Base-by-base conservation (phyloP, 176 grass and related monocot species). In the Triticum monococcum region DNA sequence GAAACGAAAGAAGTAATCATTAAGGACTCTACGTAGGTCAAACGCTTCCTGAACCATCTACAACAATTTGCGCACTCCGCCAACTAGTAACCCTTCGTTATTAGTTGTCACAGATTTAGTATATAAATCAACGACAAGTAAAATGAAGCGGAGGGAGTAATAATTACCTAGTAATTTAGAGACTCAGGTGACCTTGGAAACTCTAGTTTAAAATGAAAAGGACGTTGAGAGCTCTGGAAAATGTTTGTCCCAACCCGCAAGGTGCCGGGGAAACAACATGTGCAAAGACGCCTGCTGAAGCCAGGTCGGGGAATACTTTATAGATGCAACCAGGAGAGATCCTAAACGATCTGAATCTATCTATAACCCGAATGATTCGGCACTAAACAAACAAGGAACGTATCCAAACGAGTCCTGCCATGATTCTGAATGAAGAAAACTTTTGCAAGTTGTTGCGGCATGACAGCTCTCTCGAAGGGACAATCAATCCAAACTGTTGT, bases 291-390 rank as follows among this genome's bases (percentile, higher is more conserved):
- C 87, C 75, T 73, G 56, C 40, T 73, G 26, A 59, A 33, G 24
- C 6, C 62, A 63, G 28, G 72, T 70, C 70, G 65, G 84, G 40
- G 32, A 83, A 32, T 68, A 16, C n/a, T 79, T 72, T 10, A 62
- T 64, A 25, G 56, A 14, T 8, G 25, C 89, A 74, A 87, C 25
- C 79, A 79, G 89, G 80, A 87, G 57, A 18, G 61, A 84, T 87
- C 75, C 38, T 66, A 24, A 66, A 76, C 67, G 59, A 87, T 87
- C 68, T 57, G 37, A 80, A 84, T 84, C 89, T 84, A 60, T 91
- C 75, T 38, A 54, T 54, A 68, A 68, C 85, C 81, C 71, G 36
- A 79, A 91, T 68, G 45, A 43, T 36, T 80, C 63, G 52, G 26
- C 81, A 80, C 37, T 83, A 83, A 84, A 80, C 45, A 91, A 84